Conservation (phyloP, 768 basidiomycete genomes). For the Agaricus subrufescens region DNA sequence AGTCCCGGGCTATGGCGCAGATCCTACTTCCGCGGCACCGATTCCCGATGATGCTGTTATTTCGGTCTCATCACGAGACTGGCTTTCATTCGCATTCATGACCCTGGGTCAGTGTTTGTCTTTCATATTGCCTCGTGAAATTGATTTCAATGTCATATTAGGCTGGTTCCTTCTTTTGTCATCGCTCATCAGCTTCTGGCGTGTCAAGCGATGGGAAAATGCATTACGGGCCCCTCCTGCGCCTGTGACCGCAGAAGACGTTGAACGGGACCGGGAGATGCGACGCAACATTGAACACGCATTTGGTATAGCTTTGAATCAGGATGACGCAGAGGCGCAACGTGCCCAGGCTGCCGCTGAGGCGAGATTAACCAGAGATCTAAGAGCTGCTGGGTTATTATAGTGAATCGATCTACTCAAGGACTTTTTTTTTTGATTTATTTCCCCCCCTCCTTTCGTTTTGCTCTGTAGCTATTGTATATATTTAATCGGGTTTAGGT, state of each 20-base stretch:
- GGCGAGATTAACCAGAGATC: constrained; percentile 40
- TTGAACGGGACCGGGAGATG: constrained; percentile 47
- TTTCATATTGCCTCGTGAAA: not conserved
- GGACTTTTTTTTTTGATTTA: not conserved
- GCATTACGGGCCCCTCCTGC: constrained; percentile 48
- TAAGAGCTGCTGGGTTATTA: constrained; percentile 52
- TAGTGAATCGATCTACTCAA: constrained; percentile 18
- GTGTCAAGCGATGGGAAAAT: constrained; percentile 80
- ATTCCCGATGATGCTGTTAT: constrained; percentile 21
- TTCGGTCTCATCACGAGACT: constrained; percentile 63
- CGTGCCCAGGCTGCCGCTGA: constrained; percentile 22
- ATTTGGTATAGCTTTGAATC: constrained; percentile 42
- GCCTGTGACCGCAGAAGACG: constrained; percentile 38
- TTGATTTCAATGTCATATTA: constrained; percentile 51
- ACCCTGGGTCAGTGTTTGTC: constrained; percentile 53
- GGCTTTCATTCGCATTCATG: constrained; percentile 92
- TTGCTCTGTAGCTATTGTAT: not conserved
- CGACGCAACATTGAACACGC: constrained; percentile 46
- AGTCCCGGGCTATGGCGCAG: not conserved
- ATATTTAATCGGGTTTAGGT: not conserved
- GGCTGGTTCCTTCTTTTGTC: constrained; percentile 92
- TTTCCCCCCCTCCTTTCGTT: not conserved
- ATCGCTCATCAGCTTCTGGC: constrained; percentile 76
- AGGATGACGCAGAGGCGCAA: constrained; percentile 19
- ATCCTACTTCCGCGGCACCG: constrained; percentile 17